These are phyloP conservation scores for Arctium minus DNA, from an alignment of 129 eudicot genomes.

Conservation along the genomic window DNA sequence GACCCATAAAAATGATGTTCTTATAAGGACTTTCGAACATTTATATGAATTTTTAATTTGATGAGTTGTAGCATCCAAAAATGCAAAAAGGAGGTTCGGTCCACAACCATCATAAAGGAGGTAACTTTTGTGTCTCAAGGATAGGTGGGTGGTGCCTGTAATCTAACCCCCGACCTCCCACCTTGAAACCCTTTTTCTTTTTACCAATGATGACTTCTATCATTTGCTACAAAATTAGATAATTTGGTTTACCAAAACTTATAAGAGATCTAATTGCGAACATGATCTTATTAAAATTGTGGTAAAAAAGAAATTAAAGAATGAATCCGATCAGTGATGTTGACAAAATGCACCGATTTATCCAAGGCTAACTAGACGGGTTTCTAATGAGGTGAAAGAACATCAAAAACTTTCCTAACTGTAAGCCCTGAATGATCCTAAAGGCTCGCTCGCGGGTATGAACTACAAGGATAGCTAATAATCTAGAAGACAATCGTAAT, in stretches of 20 bases:
- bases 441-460: constrained; percentile 4
- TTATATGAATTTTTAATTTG: too few species aligned
- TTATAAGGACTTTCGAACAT: too few species aligned
- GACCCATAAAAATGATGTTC: too few species aligned
- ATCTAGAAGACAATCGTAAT: constrained; percentile 4
- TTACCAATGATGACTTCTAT: neutral
- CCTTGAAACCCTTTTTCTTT: neutral
- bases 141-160: neutral
- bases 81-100: too few species aligned
- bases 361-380: constrained; percentile 19
- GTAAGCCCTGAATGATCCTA: constrained; percentile 7
- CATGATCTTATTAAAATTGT: constrained; percentile 18
- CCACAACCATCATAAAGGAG: neutral
- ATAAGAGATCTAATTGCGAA: neutral
- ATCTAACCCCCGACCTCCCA: too few species aligned
- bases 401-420: constrained; percentile 9
- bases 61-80: too few species aligned
- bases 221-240: neutral
- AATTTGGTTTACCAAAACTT: neutral
- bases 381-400: constrained; percentile 2
- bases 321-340: constrained; percentile 17
- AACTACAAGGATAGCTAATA: constrained; percentile 7
- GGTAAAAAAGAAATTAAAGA: constrained; percentile 10
- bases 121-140: neutral
- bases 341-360: constrained; percentile 29